A percentile compares a stretch with the other conserved stretches of the same genome.
These are phyloP conservation scores for Jamesozyma piceae DNA, from an alignment of 805 yeast species.

Conservation along the genomic window DNA sequence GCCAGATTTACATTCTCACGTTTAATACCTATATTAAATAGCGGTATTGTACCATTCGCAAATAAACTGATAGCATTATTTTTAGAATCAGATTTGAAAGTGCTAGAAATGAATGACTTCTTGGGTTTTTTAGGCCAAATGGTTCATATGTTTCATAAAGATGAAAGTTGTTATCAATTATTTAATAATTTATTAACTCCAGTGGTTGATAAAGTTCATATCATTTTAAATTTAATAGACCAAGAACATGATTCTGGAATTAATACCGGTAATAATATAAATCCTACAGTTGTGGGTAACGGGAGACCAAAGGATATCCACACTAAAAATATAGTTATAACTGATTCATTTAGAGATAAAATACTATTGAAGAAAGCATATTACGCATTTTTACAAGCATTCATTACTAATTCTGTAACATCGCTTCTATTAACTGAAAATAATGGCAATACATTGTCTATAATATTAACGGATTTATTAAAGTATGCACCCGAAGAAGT, in stretches of 20 bases:
- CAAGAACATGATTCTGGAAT: constrained; percentile 12
- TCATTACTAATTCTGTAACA: constrained; percentile 69
- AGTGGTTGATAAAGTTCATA: constrained; percentile 55
- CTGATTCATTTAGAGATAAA: constrained; percentile 60
- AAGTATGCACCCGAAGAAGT: constrained; percentile 50
- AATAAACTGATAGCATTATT: constrained; percentile 58
- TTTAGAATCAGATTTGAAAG: constrained; percentile 45
- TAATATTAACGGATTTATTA: constrained; percentile 52
- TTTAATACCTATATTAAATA: constrained; percentile 64
- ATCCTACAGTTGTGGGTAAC: constrained; percentile 1
- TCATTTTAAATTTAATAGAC: constrained; percentile 37
- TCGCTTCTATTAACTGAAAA: constrained; percentile 64
- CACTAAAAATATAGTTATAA: constrained; percentile 31
- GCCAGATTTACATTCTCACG: constrained; percentile 82
- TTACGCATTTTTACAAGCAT: constrained; percentile 56
- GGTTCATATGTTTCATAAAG: constrained; percentile 62
- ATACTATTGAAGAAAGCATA: constrained; percentile 59
- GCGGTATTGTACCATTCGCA: constrained; percentile 46
- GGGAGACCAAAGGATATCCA: constrained; percentile 3
- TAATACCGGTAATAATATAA: not conserved
- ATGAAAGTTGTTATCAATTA: constrained; percentile 61
- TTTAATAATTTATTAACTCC: constrained; percentile 68
- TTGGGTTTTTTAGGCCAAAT: constrained; percentile 81
- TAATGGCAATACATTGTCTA: constrained; percentile 52
- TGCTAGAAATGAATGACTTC: constrained; percentile 68